Base-by-base conservation (phyloP, 106 monocot genomes). In the Posidonia australis region DNA sequence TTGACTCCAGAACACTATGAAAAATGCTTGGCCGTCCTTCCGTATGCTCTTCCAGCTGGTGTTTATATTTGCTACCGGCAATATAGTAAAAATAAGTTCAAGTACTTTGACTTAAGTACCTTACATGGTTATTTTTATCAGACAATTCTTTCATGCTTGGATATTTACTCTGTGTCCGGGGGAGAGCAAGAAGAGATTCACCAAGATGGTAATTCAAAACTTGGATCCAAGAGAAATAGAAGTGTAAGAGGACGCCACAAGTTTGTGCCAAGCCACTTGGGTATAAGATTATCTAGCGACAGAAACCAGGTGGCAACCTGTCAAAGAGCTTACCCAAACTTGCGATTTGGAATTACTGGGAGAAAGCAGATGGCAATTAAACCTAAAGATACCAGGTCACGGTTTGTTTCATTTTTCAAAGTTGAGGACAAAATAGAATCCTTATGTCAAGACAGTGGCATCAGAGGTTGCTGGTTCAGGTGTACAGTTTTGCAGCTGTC, bases 391-490 rank as follows among this genome's bases (percentile, higher is more conserved):
- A 77, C 72, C 10, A 62, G 43, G 10, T 72, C 61, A 68, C 32
- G 46, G 51, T 32, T 57, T 46, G 45, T 41, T 26, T 81, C 67
- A 12, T 79, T 77, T 27, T 94, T 76, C 48, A 71, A 56, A 29
- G 46, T 75, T 52, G 78, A 77, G 25, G 81, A 89, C 41, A 89
- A 80, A 58, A 78, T 94, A 68, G 93, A 94, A 69, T 16, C 81
- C 13, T 74, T 94, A 54, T 86, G 89, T 71, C 89, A 89, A 75
- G 93, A 94, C 46, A 89, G 86, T 68, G 93, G 93, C 47, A 86
- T 94, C 67, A 83, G 89, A 73, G 93, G 93, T 17, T 94, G 93
- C 72, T 94, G 93, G 93, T 94, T 94, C 63, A 86, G 67, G 55
- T 86, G 93, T 70, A 83, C 81, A 43, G 80, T 94, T 61, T 63